Evolutionary conservation across 2,329 filamentous ascomycete species (phyloP), one percentile per base, ranked within the genome.

Genomic region (Fusarium ambrosium): DNA sequence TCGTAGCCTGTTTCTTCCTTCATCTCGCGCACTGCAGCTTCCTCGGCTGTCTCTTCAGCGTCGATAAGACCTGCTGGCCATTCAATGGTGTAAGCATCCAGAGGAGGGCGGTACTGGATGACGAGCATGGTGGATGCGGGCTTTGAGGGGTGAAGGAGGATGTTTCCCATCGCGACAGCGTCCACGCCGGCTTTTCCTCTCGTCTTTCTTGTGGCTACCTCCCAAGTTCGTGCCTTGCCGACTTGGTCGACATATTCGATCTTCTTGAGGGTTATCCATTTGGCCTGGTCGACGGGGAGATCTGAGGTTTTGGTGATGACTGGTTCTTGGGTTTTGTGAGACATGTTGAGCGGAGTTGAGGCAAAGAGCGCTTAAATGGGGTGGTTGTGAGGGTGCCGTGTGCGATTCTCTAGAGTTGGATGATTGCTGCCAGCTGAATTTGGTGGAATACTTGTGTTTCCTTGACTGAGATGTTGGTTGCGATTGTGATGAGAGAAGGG

Each of bases 231-330:
- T 8, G 73, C 43, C 27, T 74, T 75, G 48, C 77, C 77, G 29
- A 77, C 74, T 37, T 79, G 77, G 18, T 79, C 77, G 62, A 78
- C 62, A 55, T 79, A 79, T n/a, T 79, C 77, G 11, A 79, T 74
- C 55, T 78, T 79, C 37, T 78, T 74, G 61, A 79, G 76, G 1
- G 75, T 73, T 27, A 79, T n/a, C 77, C 77, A 79, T 34, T 62
- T 79, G 29, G 77, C 70, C n/a, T 79, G 70, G 3, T 76, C 62
- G 10, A 70, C 32, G 2, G 77, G 36, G 24, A 79, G 73, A 62
- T 79, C 77, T 1, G 77, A 73, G 51, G 67, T 41, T 24, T 71
- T 78, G 45, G 77, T 79, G 64, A 79, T 74, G 63, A 76, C 66
- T 10, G 77, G 77, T 34, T 79, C 77, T 48, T 79, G 77, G 13